These are phyloP conservation scores for Thalassiosira mediterranea DNA, from an alignment of 352 stramenopile species.

Conservation along the genomic window DNA sequence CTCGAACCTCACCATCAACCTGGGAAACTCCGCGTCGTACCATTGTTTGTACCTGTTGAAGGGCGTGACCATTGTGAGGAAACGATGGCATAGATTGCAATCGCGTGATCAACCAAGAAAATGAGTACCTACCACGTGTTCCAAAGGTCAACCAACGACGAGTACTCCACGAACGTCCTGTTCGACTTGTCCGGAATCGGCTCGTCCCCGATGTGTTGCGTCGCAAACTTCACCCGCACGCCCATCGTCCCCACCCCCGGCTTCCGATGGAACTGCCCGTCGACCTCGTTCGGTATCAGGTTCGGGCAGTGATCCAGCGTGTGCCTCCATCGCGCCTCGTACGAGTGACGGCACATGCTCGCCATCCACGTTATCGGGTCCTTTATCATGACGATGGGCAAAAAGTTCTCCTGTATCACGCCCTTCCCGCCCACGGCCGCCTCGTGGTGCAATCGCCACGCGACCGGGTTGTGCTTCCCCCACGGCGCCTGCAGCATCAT, in stretches of 20 bases:
- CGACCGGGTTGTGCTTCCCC: conserved; percentile 79
- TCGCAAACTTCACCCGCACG: conserved; percentile 48
- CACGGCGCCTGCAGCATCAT: conserved; percentile 60
- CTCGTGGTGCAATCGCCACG: conserved; percentile 32
- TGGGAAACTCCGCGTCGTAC: conserved; percentile 58
- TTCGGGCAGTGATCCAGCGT: conserved; percentile 68
- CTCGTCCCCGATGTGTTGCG: conserved; percentile 25
- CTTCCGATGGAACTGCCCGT: conserved; percentile 13
- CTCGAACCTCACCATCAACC: conserved; percentile 77
- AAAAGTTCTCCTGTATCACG: conserved; percentile 49
- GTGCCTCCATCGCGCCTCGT: conserved; percentile 63
- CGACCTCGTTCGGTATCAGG: conserved; percentile 62
- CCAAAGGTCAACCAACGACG: conserved; percentile 62
- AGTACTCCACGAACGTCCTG: conserved; percentile 52
- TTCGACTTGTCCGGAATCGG: conserved; percentile 41
- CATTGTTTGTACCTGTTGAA: conserved; percentile 77
- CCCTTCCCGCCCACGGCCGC: conserved; percentile 14
- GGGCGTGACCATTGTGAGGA: too few relatives aligned
- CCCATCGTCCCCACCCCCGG: conserved; percentile 20
- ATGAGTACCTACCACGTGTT: too few relatives aligned
- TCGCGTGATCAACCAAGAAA: too few relatives aligned
- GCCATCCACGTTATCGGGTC: conserved; percentile 84
- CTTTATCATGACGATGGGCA: conserved; percentile 83
- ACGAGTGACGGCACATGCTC: conserved; percentile 78
- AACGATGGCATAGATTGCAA: too few relatives aligned